Percentiles rank a stretch among this genome's conserved stretches.
Conservation (phyloP, 345 rosid genomes). For the Angophora floribunda region DNA sequence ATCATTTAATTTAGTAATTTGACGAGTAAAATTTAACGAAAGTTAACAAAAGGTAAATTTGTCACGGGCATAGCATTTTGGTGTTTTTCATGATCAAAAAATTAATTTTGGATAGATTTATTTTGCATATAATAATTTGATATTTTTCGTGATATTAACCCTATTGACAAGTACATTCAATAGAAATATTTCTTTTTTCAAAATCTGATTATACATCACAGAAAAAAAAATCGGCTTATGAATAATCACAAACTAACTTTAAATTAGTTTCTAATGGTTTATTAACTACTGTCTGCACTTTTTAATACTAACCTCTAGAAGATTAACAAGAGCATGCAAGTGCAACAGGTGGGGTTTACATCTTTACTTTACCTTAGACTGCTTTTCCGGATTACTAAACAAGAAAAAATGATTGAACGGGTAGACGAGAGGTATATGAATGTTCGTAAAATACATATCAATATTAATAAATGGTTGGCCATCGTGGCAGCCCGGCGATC, state of each 20-base stretch:
- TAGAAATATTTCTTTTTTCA: accelerated
- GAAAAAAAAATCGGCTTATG: neutral
- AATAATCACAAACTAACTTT: neutral
- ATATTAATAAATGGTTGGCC: neutral
- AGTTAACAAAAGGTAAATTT: too few species aligned
- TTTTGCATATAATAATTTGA: too few species aligned
- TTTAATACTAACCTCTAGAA: too few species aligned
- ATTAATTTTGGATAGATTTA: too few species aligned
- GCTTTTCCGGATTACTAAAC: neutral
- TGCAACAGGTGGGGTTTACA: neutral
- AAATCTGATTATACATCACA: too few species aligned
- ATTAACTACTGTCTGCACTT: neutral
- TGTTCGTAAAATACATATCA: neutral
- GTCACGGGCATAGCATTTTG: too few species aligned
- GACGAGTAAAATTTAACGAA: too few species aligned
- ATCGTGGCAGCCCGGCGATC: accelerated
- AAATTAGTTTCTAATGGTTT: neutral
- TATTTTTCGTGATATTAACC: too few species aligned
- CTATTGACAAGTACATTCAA: too few species aligned
- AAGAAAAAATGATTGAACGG: neutral
- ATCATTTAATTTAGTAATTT: too few species aligned
- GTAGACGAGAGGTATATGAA: neutral
- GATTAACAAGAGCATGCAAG: neutral
- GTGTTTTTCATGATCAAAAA: too few species aligned
- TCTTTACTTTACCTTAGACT: neutral